Percentiles rank a stretch among this genome's conserved stretches.
phyloP scores from a whole-genome alignment of 164 flowering plant species.

The Magnolia kwangsiensis region DNA sequence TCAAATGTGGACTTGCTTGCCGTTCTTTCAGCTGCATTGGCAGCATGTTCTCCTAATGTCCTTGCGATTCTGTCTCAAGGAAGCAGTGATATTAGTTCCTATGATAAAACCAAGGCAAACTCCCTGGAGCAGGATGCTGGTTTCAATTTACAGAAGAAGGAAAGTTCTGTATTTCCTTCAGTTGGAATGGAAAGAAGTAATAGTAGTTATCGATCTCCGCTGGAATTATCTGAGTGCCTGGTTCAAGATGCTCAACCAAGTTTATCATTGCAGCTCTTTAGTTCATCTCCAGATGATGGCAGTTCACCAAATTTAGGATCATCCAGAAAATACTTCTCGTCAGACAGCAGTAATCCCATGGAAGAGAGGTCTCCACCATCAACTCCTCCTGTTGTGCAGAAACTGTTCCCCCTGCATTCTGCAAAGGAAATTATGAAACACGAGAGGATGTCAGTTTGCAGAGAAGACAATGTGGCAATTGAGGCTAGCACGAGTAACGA shows the following conservation, averaged over 20 bases:
- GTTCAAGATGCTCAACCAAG: conserved; percentile 35
- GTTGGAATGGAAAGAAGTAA: conserved; percentile 57
- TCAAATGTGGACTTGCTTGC: conserved; percentile 68
- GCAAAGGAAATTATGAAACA: conserved; percentile 36
- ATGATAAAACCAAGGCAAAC: conserved; percentile 39
- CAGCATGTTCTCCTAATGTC: conserved; percentile 39
- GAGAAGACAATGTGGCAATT: conserved; percentile 31
- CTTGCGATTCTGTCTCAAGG: conserved; percentile 42
- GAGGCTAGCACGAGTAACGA: conserved; percentile 36
- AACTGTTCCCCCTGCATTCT: conserved; percentile 59
- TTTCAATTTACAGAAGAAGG: conserved; percentile 26
- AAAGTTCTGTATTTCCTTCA: conserved; percentile 29
- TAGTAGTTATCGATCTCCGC: conserved; percentile 45
- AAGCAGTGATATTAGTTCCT: conserved; percentile 36
- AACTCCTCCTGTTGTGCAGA: conserved; percentile 70
- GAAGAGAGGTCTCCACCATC: conserved; percentile 72
- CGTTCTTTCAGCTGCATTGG: conserved; percentile 50
- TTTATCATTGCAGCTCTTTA: conserved; percentile 63
- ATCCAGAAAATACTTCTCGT: conserved; percentile 65
- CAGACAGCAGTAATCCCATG: conserved; percentile 76
- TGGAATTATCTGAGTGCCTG: conserved; percentile 52
- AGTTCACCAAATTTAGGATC: conserved; percentile 52
- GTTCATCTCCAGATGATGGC: conserved; percentile 62
- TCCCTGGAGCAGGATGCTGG: conserved; percentile 28
- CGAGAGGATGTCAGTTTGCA: conserved; percentile 31